phyloP scores from a whole-genome alignment of 140 eudicot species.

The Cichorium intybus region DNA sequence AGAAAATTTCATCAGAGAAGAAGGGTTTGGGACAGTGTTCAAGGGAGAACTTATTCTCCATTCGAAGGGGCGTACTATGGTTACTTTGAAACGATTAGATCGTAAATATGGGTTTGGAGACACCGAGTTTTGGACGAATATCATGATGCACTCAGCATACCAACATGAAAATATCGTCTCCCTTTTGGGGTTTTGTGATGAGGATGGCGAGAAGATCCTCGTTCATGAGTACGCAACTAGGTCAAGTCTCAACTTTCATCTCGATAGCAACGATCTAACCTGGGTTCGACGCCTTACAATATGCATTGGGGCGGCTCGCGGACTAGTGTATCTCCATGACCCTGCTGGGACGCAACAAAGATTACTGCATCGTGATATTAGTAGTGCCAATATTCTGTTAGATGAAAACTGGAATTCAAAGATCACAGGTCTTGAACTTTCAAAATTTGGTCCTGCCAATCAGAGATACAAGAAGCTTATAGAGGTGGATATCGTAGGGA shows the following conservation, averaged over 20 bases:
- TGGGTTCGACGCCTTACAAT: conserved; percentile 9
- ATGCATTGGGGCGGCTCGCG: conserved; percentile 22
- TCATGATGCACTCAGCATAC: conserved; percentile 13
- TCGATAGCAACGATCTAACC: background rate
- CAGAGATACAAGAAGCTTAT: too few relatives aligned
- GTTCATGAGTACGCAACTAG: too few relatives aligned
- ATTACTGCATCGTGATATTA: conserved; percentile 9
- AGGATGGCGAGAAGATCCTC: conserved; percentile 16
- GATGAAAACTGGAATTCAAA: background rate
- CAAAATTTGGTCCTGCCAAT: background rate
- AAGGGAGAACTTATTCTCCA: too few relatives aligned
- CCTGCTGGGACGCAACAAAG: conserved; percentile 1
- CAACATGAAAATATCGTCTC: conserved; percentile 9
- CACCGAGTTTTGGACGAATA: conserved; percentile 18
- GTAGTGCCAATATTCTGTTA: too few relatives aligned
- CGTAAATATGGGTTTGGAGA: conserved; percentile 12
- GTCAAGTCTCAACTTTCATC: conserved; percentile 6
- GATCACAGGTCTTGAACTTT: background rate
- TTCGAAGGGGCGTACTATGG: background rate
- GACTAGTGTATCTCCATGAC: conserved; percentile 15
- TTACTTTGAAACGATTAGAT: conserved; percentile 12
- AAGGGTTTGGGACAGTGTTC: conserved; percentile 29
- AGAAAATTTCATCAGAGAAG: conserved; percentile 4
- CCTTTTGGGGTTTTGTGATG: conserved; percentile 22
- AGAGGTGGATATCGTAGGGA: background rate